Percentiles rank a stretch among this genome's conserved stretches.
Conservation (phyloP, 345 rosid genomes). For the Zanthoxylum bungeanum region DNA sequence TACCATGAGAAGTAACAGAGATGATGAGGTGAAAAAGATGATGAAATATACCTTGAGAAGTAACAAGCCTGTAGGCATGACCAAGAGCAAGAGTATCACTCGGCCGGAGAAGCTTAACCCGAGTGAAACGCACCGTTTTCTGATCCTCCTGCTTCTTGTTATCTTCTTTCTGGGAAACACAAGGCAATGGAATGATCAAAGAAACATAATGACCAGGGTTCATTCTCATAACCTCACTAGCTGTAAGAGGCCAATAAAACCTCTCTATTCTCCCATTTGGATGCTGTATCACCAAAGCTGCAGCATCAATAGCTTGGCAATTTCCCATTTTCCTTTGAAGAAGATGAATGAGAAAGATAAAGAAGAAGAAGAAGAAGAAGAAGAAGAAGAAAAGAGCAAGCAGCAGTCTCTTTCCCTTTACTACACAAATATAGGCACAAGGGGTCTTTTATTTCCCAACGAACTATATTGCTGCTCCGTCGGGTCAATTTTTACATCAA, state of each 20-base stretch:
- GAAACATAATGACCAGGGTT: slow-evolving; percentile 97
- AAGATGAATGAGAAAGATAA: too few relatives aligned
- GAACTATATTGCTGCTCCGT: slow-evolving; percentile 10
- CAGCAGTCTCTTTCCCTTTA: slow-evolving; percentile 61
- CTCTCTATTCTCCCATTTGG: slow-evolving; percentile 82
- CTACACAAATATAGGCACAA: too few relatives aligned
- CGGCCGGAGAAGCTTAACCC: slow-evolving; percentile 90
- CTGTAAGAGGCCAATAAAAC: slow-evolving; percentile 64
- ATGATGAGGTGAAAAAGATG: not conserved
- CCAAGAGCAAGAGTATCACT: slow-evolving; percentile 79
- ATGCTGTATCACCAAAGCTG: slow-evolving; percentile 88
- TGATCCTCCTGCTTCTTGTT: slow-evolving; percentile 17
- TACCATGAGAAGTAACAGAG: too few relatives aligned
- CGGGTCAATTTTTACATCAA: too few relatives aligned
- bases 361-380: slow-evolving; percentile 4
- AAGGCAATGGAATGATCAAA: slow-evolving; percentile 79
- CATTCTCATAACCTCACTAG: slow-evolving; percentile 69
- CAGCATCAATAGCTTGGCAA: slow-evolving; percentile 96
- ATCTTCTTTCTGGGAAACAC: slow-evolving; percentile 25
- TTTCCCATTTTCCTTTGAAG: slow-evolving; percentile 59
- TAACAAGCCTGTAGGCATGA: slow-evolving; percentile 90
- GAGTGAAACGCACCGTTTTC: slow-evolving; percentile 57
- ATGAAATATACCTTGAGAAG: slow-evolving; percentile 81
- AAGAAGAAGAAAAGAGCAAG: slow-evolving; percentile 26
- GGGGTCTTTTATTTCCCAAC: slow-evolving; percentile 22